Evolutionary conservation across 768 basidiomycete genomes (phyloP).

Genomic region (Serendipita sp.): DNA sequence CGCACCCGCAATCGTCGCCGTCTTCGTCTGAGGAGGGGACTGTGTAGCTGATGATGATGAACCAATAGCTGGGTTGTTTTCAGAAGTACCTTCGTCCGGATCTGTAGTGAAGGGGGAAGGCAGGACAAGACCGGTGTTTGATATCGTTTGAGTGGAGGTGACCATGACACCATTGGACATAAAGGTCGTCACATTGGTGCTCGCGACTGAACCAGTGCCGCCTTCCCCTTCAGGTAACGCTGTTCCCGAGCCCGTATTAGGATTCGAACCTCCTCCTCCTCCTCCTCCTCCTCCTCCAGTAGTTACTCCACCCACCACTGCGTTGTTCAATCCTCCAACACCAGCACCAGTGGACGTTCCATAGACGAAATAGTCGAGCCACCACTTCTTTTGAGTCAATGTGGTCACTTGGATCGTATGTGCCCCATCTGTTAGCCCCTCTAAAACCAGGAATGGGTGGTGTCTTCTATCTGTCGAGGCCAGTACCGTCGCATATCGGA

Average conservation of each 20-base stretch:
- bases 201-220: background rate
- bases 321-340: background rate
- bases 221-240: background rate
- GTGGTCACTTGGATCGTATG: background rate
- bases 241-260: too few relatives aligned
- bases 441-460: too few relatives aligned
- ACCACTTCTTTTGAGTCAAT: background rate
- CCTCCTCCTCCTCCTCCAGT: background rate
- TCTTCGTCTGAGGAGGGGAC: too few relatives aligned
- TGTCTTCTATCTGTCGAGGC: background rate
- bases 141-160: background rate
- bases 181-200: background rate
- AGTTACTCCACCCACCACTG: background rate
- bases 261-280: too few relatives aligned
- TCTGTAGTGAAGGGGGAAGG: too few relatives aligned
- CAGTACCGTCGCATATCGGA: background rate
- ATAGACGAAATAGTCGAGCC: background rate
- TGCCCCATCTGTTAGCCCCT: background rate
- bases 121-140: too few relatives aligned
- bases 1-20: too few relatives aligned
- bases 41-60: too few relatives aligned
- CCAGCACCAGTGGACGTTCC: background rate
- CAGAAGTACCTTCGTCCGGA: too few relatives aligned
- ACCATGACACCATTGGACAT: background rate
- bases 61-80: too few relatives aligned